Conservation (phyloP, 1,284 basidiomycete genomes). For the Malassezia obtusa region DNA sequence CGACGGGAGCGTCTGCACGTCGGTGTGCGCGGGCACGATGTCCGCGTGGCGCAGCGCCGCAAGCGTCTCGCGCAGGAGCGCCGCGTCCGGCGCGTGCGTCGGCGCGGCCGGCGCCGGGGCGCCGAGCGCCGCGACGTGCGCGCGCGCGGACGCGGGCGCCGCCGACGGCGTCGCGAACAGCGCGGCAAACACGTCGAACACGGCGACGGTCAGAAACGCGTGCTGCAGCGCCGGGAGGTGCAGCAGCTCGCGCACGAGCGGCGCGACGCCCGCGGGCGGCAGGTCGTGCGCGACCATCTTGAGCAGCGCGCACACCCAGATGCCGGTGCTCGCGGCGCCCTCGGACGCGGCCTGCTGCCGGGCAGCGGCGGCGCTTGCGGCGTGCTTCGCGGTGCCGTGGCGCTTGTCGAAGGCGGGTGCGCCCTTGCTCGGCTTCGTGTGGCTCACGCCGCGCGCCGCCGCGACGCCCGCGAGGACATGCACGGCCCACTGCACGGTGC, state of each 20-base stretch:
- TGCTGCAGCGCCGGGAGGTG: slow-evolving; percentile 39
- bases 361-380: slow-evolving; percentile 30
- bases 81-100: neutral
- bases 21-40: slow-evolving; percentile 27
- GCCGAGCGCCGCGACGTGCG: neutral
- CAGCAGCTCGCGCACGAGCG: slow-evolving; percentile 25
- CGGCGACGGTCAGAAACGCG: slow-evolving; percentile 40
- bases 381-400: slow-evolving; percentile 35
- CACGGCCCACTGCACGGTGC: slow-evolving; percentile 67
- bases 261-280: slow-evolving; percentile 22
- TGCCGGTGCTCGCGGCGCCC: slow-evolving; percentile 36
- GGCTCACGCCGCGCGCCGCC: slow-evolving; percentile 53
- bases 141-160: neutral
- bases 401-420: slow-evolving; percentile 46
- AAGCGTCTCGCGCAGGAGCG: slow-evolving; percentile 20
- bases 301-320: slow-evolving; percentile 41
- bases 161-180: slow-evolving; percentile 25
- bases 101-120: neutral
- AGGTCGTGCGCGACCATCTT: slow-evolving; percentile 30
- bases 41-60: slow-evolving; percentile 29
- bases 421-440: slow-evolving; percentile 52
- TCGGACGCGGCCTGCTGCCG: slow-evolving; percentile 27
- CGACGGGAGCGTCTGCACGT: slow-evolving; percentile 40
- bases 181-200: slow-evolving; percentile 43
- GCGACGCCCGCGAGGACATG: slow-evolving; percentile 61